These are phyloP conservation scores for Effrenium voratum DNA, from an alignment of 73 alveolate species.

Conservation along the genomic window DNA sequence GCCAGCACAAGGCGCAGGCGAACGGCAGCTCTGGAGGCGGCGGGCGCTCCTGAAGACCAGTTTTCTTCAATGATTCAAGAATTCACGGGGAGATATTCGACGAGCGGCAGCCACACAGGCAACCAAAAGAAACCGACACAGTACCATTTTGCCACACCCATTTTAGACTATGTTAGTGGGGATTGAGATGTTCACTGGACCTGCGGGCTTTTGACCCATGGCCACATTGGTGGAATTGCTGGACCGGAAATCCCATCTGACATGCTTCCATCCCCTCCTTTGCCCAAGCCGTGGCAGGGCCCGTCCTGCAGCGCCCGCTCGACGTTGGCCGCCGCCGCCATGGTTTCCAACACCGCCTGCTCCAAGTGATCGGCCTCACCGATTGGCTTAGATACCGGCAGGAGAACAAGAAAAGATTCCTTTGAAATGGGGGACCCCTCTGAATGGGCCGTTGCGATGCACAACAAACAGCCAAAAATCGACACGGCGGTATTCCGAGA, in stretches of 20 bases:
- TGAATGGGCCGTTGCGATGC: too few relatives aligned
- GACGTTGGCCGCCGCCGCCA: constrained; percentile 15
- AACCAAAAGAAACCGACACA: not conserved
- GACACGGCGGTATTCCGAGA: too few relatives aligned
- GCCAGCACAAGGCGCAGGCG: not conserved
- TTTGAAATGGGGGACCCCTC: too few relatives aligned
- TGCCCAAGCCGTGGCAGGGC: not conserved
- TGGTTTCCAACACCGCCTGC: constrained; percentile 8
- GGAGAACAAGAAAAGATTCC: too few relatives aligned
- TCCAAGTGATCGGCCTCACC: constrained; percentile 18
- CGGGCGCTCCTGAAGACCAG: constrained; percentile 11
- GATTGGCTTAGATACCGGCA: too few relatives aligned
- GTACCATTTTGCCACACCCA: not conserved
- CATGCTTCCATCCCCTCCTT: not conserved
- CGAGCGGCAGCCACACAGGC: too few relatives aligned
- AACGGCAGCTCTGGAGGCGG: constrained; percentile 47
- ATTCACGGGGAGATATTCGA: not conserved
- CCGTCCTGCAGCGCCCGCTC: constrained; percentile 48
- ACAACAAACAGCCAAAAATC: too few relatives aligned
- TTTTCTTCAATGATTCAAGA: not conserved
- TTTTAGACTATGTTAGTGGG: not conserved
- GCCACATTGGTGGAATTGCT: not conserved
- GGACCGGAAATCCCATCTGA: too few relatives aligned
- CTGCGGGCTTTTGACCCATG: not conserved
- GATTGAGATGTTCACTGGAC: not conserved